Evolutionary conservation across 352 stramenopile genomes (phyloP), one percentile per base, ranked within the genome.

Genomic region (Phytopythium litorale): DNA sequence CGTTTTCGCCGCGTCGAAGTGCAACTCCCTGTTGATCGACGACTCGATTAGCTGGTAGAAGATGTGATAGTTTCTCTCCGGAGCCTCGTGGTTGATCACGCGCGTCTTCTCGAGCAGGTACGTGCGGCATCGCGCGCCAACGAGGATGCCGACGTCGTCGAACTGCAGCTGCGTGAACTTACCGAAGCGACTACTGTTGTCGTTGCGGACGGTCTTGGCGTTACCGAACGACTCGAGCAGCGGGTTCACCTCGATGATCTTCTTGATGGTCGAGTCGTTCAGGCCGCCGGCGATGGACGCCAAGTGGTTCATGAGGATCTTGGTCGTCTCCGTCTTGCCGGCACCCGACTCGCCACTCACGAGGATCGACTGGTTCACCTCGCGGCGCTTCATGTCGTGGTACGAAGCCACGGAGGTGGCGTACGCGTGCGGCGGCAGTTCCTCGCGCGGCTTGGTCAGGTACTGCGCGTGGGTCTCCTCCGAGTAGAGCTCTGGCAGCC

Each of bases 201-300:
- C 92, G 76, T 99, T 99, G n/a, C 97, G 79, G 18, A 98, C 80
- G 0, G 97, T 99, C 69, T 98, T 97, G 61, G 97, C 96, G 72
- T 99, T 99, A 68, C 97, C 97, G 75, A 99, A 99, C 13, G 92
- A 94, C 79, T 99, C 97, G 3, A 99, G 81, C 48, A 99, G 81
- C n/a, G 97, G 97, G 77, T 99, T 99, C 21, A 97, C 96, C 58
- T 97, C 94, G 28, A 99, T 88, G 56, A 99, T 98, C 60, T 93
- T 89, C 64, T 98, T 98, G 64, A 98, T 97, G 30, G 96, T 97
- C n/a, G 78, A 83, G 76, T 98, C 91, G 78, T 98, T 94, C 13
- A 90, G 52, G 42, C 79, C 79, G 25, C 83, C 83, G 28, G 79
- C 81, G 62, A 92, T 93, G 11, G 79, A 87, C 19, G 88, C 87